Conservation (phyloP, 495 filamentous ascomycete genomes). For the Hypoxylon fragiforme region DNA sequence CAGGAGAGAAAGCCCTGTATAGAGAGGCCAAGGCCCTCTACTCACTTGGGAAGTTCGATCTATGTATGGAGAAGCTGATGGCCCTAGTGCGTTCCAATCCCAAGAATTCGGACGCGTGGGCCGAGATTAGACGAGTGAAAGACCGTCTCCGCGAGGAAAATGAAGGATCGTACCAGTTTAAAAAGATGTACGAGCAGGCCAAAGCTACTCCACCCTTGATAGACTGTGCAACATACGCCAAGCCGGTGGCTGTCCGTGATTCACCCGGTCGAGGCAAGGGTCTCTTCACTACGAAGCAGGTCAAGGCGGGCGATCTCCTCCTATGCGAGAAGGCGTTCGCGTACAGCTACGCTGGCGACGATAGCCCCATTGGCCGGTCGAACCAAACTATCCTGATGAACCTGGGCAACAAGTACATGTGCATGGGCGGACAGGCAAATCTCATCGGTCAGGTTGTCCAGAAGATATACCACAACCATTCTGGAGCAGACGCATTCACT, state of each 20-base stretch:
- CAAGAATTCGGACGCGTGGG: conserved; percentile 31
- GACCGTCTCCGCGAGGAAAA: conserved; percentile 40
- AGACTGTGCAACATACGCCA: conserved; percentile 52
- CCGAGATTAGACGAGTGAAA: conserved; percentile 36
- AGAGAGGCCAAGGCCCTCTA: conserved; percentile 53
- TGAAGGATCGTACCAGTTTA: conserved; percentile 51
- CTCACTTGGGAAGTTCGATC: conserved; percentile 42
- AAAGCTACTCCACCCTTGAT: conserved; percentile 40
- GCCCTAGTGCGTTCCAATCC: conserved; percentile 33
- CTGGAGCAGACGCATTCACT: conserved; percentile 38
- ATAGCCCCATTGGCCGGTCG: not conserved
- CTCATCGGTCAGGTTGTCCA: conserved; percentile 47
- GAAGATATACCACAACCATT: conserved; percentile 53
- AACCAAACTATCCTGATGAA: conserved; percentile 42
- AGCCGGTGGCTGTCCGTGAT: conserved; percentile 27
- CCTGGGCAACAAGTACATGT: conserved; percentile 34
- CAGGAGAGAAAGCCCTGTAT: conserved; percentile 51
- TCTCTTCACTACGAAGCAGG: conserved; percentile 51
- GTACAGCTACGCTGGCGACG: conserved; percentile 27
- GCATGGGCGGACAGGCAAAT: conserved; percentile 36
- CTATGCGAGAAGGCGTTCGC: conserved; percentile 61
- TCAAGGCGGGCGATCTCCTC: conserved; percentile 57
- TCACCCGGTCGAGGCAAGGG: conserved; percentile 44
- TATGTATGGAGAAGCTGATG: conserved; percentile 39
- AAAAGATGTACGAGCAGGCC: conserved; percentile 42